phyloP scores from a whole-genome alignment of 1,284 basidiomycete species.

The Melampsora americana region DNA sequence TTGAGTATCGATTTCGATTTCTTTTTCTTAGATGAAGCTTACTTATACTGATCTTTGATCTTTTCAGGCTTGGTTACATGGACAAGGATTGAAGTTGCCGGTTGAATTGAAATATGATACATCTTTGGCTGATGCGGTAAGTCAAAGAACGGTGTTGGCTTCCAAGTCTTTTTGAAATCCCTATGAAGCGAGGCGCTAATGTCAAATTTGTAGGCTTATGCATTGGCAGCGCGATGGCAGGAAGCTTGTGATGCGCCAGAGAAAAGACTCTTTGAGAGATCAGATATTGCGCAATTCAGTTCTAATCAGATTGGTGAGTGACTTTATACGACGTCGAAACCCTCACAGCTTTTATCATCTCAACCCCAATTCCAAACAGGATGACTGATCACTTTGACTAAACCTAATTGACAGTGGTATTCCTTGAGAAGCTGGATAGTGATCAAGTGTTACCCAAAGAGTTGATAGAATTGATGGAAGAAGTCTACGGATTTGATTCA shows the following conservation, averaged over 20 bases:
- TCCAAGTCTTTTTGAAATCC: background rate
- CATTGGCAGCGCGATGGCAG: constrained; percentile 75
- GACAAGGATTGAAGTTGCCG: constrained; percentile 61
- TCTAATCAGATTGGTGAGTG: constrained; percentile 43
- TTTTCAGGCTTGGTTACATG: constrained; percentile 48
- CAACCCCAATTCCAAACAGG: background rate
- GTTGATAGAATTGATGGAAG: constrained; percentile 17
- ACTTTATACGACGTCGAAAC: background rate
- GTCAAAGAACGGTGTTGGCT: background rate
- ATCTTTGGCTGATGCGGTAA: constrained; percentile 67
- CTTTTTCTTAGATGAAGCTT: background rate
- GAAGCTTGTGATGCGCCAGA: constrained; percentile 57
- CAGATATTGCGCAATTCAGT: constrained; percentile 34
- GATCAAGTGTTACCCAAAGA: constrained; percentile 14
- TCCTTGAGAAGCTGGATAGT: constrained; percentile 37
- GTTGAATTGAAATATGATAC: constrained; percentile 78
- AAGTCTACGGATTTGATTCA: constrained; percentile 25
- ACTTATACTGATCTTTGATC: background rate
- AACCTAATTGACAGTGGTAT: constrained; percentile 16
- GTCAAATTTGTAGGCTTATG: constrained; percentile 53
- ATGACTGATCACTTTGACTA: background rate
- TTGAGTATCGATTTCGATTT: constrained; percentile 49
- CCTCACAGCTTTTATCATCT: background rate
- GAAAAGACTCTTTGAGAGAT: constrained; percentile 18
- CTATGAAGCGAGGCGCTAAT: background rate